Base-by-base conservation (phyloP, 805 yeast genomes). In the Monosporozyma yasuniensis region DNA sequence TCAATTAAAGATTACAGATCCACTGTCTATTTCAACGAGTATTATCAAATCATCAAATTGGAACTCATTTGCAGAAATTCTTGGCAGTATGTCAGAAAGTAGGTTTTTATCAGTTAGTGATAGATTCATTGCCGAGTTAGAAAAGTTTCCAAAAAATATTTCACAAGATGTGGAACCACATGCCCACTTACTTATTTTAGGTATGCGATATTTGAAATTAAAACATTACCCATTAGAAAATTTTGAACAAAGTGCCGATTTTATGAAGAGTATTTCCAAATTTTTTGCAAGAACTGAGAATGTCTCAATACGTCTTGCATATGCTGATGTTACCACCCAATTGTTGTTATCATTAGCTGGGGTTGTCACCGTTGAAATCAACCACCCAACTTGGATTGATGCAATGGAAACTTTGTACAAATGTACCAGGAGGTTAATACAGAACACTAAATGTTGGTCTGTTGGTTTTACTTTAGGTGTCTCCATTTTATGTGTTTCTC, bases 161-260 rank as follows among this genome's bases (percentile, higher is more conserved):
- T 65, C 79, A 0, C 69, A 70, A 47, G 76, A 73, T n/a, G 65
- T 69, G 37, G 85, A 80, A 54, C 80, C 89, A 1, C 75, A 79
- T 35, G 73, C 85, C 6, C 86, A 83, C 60, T 68, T 90, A 43
- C 69, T 93, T 45, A 85, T 95, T 30, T 84, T 87, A 59, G 98
- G 98, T 3, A 93, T 95, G 98, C 74, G 93, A 57, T 85, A 87
- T 59, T 67, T 93, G 47, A 80, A 79, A 53, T 70, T 93, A 46
- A 81, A 82, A 46, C 84, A 89, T 55, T 86, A 86, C 55, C 97
- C 99, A 0, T 73, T 91, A 55, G 97, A 93, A 52, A 77, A 74
- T 37, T 84, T 95, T 59, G 99, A 93, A 66, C 98, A 93, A 57
- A 79, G 90, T 55, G 96, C 97, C 0, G 96, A 88, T 53, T 93